Evolutionary conservation across 2,329 filamentous ascomycete species (phyloP).

Genomic region (Neoascochyta sp.): DNA sequence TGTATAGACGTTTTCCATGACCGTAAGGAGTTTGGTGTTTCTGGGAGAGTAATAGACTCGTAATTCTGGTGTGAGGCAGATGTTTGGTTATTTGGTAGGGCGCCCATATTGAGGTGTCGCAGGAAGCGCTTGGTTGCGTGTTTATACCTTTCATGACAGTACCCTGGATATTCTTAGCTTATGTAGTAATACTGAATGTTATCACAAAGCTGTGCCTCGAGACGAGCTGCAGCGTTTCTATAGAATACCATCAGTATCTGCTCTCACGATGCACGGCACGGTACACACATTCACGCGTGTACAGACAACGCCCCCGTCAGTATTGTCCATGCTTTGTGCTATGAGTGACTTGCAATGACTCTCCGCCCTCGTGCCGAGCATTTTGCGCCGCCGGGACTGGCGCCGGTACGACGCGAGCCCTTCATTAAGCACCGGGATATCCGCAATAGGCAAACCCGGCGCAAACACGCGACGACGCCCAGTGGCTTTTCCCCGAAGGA

Average conservation of each 20-base stretch:
- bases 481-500: background rate
- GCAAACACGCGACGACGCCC: slow-evolving; percentile 4
- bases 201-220: slow-evolving; percentile 1
- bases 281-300: too few relatives aligned
- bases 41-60: slow-evolving; percentile 3
- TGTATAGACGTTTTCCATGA: slow-evolving; percentile 3
- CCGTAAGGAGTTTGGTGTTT: slow-evolving; percentile 1
- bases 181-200: slow-evolving; percentile 8
- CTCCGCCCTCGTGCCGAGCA: too few relatives aligned
- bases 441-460: slow-evolving; percentile 7
- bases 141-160: slow-evolving; percentile 1
- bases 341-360: too few relatives aligned
- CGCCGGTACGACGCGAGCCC: slow-evolving; percentile 10
- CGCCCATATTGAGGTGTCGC: background rate
- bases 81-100: background rate
- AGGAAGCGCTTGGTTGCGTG: slow-evolving; percentile 1
- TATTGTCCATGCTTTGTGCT: too few relatives aligned
- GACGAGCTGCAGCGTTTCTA: slow-evolving; percentile 3
- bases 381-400: slow-evolving; percentile 4
- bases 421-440: slow-evolving; percentile 6
- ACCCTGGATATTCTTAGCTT: slow-evolving; percentile 10
- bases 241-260: too few relatives aligned
- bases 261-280: too few relatives aligned
- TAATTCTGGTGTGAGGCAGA: slow-evolving; percentile 2
- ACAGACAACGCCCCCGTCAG: too few relatives aligned